These are phyloP conservation scores for Herpotrichia juniperi DNA, from an alignment of 2,329 filamentous ascomycete genomes.

Conservation along the genomic window DNA sequence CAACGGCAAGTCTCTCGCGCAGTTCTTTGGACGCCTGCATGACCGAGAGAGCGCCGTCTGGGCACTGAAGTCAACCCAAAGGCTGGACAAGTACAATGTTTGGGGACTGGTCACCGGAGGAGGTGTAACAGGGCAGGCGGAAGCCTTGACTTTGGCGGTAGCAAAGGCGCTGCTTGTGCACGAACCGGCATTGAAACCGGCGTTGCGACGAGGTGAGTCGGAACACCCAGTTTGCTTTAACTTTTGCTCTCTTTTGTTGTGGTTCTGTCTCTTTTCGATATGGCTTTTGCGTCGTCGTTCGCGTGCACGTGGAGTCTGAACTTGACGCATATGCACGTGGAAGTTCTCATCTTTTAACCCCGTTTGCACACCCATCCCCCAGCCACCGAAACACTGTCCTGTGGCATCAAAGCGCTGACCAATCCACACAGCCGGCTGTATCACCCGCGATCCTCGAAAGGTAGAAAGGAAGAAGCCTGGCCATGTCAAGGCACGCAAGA, in stretches of 20 bases:
- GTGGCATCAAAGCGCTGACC: constrained; percentile 49
- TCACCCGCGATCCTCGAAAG: constrained; percentile 86
- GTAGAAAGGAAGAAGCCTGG: constrained; percentile 99
- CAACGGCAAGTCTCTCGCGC: constrained; percentile 84
- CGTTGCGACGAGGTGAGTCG: constrained; percentile 82
- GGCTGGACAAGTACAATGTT: constrained; percentile 96
- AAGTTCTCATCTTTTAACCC: neutral
- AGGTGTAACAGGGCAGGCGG: constrained; percentile 92
- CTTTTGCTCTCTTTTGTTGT: neutral
- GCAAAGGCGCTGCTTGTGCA: constrained; percentile 87
- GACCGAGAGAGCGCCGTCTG: constrained; percentile 94
- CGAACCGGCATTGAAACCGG: constrained; percentile 88
- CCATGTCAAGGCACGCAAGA: constrained; percentile 95
- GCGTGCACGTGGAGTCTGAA: constrained; percentile 8
- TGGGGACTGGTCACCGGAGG: constrained; percentile 86
- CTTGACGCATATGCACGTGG: constrained; percentile 11
- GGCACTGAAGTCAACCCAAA: constrained; percentile 81
- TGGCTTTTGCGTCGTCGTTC: constrained; percentile 9
- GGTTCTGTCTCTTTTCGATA: neutral
- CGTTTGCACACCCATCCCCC: neutral
- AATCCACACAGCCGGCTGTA: constrained; percentile 74
- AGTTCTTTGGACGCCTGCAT: constrained; percentile 85
- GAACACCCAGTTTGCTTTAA: constrained; percentile 8
- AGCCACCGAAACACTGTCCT: constrained; percentile 13
- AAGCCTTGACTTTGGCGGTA: constrained; percentile 89